Evolutionary conservation across 2,329 filamentous ascomycete genomes (phyloP), one percentile per base, ranked within the genome.

Genomic region (Dryadomyces sulphureus): DNA sequence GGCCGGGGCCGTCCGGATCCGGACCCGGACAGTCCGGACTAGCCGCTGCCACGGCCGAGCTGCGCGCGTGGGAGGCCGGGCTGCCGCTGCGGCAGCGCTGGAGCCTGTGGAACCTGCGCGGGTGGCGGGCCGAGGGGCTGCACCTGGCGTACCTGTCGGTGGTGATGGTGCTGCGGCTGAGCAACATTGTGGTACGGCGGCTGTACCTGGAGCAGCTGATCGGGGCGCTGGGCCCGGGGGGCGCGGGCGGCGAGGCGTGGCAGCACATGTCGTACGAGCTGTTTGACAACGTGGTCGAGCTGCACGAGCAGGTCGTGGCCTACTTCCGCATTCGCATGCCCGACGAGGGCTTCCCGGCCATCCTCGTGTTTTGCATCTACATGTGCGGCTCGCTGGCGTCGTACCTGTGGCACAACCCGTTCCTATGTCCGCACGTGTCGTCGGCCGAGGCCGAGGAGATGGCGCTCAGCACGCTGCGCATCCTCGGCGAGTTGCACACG

Each of bases 171-270:
- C 64, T 70, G 3, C 65, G 72, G 4, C 64, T 76, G 7, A 75
- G 71, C 55, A 72, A 76, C 48, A 75, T 77, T 47, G 69, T 76
- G 14, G 56, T 74, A 21, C 65, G 73, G n/a, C 69, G 72, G 43
- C 65, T 71, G 14, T 74, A 75, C 19, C 32, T 73, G 47, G 81
- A 83, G 21, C 24, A 40, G 32, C 24, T 35, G 22, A 32, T 38
- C 25, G 16, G 16, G 30, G 35, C 35, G 9, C 34, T 42, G 7
- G 22, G 19, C 8, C 20, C 20, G n/a, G 17, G 4, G 24, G 44
- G 6, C 30, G 8, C 17, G n/a, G 25, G 30, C 20, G 2, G 16
- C 7, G 5, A 30, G 20, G 14, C 3, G 14, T 44, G 45, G 45
- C 41, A 45, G 41, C 44, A 40, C 24, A 38, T 46, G 34, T 50